phyloP scores from a whole-genome alignment of 106 monocot species.

The Agapanthus africanus region DNA sequence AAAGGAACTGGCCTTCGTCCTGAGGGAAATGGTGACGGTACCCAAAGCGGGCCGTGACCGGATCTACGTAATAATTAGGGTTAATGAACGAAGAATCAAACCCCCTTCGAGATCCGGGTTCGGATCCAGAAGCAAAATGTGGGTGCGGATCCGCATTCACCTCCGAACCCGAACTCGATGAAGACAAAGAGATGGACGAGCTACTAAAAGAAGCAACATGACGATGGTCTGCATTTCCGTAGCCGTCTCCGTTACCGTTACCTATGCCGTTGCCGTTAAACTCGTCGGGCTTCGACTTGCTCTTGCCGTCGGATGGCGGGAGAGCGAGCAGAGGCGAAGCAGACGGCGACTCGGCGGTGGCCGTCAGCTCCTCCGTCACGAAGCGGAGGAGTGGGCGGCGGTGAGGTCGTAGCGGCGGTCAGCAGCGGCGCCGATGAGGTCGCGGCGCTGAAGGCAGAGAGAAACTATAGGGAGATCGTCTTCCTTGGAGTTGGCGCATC shows the following conservation, averaged over 20 bases:
- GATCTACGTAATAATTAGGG: not conserved
- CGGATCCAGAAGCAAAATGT: conserved; percentile 25
- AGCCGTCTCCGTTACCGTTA: not conserved
- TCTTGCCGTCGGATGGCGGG: conserved; percentile 46
- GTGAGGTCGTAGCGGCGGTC: conserved; percentile 53
- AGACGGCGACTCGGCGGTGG: conserved; percentile 12
- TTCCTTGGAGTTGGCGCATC: conserved; percentile 66
- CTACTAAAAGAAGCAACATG: not conserved
- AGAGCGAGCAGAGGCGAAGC: conserved; percentile 60
- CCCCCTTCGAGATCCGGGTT: conserved; percentile 10
- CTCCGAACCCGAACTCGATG: conserved; percentile 15
- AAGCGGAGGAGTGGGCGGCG: conserved; percentile 58
- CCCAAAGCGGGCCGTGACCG: no score
- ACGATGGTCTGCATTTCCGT: not conserved
- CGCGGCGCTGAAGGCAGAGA: conserved; percentile 61
- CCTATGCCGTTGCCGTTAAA: conserved; percentile 1
- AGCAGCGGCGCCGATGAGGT: conserved; percentile 58
- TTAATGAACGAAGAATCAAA: not conserved
- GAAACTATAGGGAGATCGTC: conserved; percentile 36
- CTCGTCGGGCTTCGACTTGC: conserved; percentile 4
- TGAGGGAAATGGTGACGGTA: not conserved
- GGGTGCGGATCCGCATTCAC: conserved; percentile 7
- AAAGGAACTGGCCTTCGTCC: not conserved
- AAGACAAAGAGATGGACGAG: conserved; percentile 11
- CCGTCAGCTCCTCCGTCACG: conserved; percentile 43